Evolutionary conservation across 768 basidiomycete species (phyloP), one percentile per base, ranked within the genome.

Genomic region (Trichaptum fuscoviolaceum): DNA sequence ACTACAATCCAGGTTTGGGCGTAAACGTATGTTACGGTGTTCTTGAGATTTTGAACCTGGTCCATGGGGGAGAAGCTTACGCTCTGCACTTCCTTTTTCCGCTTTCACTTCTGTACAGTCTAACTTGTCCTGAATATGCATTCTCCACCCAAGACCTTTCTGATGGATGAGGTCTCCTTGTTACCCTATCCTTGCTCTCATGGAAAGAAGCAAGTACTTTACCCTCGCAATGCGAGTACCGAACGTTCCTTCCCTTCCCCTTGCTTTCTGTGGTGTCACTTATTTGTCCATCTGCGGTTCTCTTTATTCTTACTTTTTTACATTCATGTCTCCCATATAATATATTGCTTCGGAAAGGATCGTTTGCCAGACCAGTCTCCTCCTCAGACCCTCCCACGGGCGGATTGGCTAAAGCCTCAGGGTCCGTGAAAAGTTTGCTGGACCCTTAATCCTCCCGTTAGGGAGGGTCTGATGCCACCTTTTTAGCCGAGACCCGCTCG

Each of bases 1-100:
- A 58, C 23, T 65, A 66, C 63, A 58, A 60, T 52, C 68, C 69
- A 94, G 92, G 92, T 94, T 66, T 94, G 92, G 92, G 92, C 92
- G 81, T 94, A 83, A 86, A 15, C 59, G 25, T 30, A 30, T 30
- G 30, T 30, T 30, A 52, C 3, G 20, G 57, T 67, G 61, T 57
- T 63, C 35, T 10, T 75, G 71, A 71, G 73, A 72, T 70, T 65
- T 67, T 65, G 63, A 63, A 36, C 26, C 25, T 61, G 42, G 58
- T 63, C 42, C 60, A 63, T 65, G 67, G 68, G 63, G 69, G 70
- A 68, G 66, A 62, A 64, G 63, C 67, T 64, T 67, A 65, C 63
- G 20, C 60, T 63, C 64, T 71, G 67, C 68, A 35, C 66, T 64
- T 67, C 58, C 58, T 57, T 68, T 73, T 75, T 71, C 64, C 65